Evolutionary conservation across 2,329 filamentous ascomycete genomes (phyloP).

Genomic region (Botrytis pseudocinerea): DNA sequence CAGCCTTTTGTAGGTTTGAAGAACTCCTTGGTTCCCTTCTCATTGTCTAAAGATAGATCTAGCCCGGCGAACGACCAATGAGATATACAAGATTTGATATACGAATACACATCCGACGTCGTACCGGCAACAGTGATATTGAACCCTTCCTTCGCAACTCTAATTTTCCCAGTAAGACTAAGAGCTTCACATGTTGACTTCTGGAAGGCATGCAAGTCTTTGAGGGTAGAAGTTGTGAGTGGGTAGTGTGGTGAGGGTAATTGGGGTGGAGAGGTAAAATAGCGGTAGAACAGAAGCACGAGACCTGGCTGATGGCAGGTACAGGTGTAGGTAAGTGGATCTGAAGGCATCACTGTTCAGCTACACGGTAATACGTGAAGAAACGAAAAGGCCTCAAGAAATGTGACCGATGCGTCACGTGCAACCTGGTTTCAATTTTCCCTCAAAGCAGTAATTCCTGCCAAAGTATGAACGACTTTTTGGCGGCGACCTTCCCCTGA

Average conservation of each 20-base stretch:
- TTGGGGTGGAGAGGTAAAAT: constrained; percentile 35
- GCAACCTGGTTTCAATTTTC: neutral
- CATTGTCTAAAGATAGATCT: constrained; percentile 24
- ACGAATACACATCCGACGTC: constrained; percentile 28
- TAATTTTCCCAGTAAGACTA: constrained; percentile 38
- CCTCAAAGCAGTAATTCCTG: neutral
- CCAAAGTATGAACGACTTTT: neutral
- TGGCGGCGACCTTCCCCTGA: neutral
- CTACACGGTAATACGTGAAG: neutral
- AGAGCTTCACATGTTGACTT: constrained; percentile 26
- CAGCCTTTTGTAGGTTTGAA: constrained; percentile 40
- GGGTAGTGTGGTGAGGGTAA: constrained; percentile 26
- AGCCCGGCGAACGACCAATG: constrained; percentile 40
- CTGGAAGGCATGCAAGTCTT: constrained; percentile 34
- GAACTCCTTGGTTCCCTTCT: constrained; percentile 28
- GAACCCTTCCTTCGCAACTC: constrained; percentile 40
- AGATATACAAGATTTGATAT: constrained; percentile 35
- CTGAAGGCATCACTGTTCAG: constrained; percentile 29
- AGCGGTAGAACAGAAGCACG: constrained; percentile 42
- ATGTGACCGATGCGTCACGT: neutral
- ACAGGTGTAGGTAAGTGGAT: constrained; percentile 40
- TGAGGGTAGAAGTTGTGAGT: constrained; percentile 24
- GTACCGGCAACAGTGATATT: constrained; percentile 41
- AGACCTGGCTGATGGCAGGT: constrained; percentile 34
- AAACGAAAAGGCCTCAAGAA: neutral